Base-by-base conservation (phyloP, 345 rosid species). In the Populus alba region DNA sequence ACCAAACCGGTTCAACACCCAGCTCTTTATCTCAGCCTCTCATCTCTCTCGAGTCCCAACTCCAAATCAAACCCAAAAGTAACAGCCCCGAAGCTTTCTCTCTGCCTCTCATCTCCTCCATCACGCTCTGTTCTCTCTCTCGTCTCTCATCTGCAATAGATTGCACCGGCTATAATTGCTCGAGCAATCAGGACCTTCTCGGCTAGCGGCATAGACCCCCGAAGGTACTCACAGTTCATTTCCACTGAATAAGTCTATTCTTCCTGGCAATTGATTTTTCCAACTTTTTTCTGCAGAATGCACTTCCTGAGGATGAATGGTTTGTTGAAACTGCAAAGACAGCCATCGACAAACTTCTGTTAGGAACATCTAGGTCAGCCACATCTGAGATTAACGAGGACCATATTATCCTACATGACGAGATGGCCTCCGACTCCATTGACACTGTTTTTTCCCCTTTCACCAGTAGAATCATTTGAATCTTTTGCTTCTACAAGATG, bases 271-370 rank as follows among this genome's bases (percentile, higher is more conserved):
- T 73, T 79, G 59, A 81, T 27, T 61, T 51, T 75, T 11, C 69
- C 31, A 29, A 41, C 12, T 10, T 20, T 77, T 59, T 25, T 71
- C 47, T 68, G 38, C 23, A 22, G 78, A 96, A 97, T 73, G 86
- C 92, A 8, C 92, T 96, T 29, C 91, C 90, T 3, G 90, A 83
- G 80, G 91, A 93, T 0, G 97, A 96, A 87, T 96, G 99, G 99
- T 96, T 94, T 83, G 92, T 91, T 7, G 97, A 94, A 73, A 91
- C 98, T 3, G 99, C 99, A 8, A 96, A 89, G 81, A 83, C 91
- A 17, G 97, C 98, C 37, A 96, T 94, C 81, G 86, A 87, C 82
- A 92, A 87, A 77, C 94, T 96, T 69, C 91, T 93, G 15, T 78
- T 86, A 80, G 97, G 89, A 18, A 80, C 90, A 43, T 90, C 97